Evolutionary conservation across 768 basidiomycete genomes (phyloP).

Genomic region (Podaxis sp.): DNA sequence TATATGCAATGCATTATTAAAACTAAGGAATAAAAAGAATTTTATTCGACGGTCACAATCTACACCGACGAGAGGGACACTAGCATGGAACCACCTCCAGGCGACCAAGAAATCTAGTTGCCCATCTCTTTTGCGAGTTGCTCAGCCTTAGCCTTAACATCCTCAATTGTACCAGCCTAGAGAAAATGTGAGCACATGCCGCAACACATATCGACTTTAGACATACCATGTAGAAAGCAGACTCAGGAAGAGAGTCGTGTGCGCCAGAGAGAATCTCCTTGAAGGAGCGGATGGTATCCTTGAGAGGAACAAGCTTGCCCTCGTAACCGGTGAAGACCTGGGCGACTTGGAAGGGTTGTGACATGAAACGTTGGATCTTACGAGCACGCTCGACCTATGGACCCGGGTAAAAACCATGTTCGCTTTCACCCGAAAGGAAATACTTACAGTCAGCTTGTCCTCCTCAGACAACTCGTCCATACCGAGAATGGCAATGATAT

Average conservation of each 20-base stretch:
- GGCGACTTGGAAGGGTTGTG: slow-evolving; percentile 99
- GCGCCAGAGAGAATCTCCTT: slow-evolving; percentile 91
- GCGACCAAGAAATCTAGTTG: slow-evolving; percentile 26
- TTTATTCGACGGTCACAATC: slow-evolving; percentile 16
- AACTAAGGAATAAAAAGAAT: slow-evolving; percentile 12
- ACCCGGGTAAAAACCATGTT: background rate
- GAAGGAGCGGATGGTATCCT: slow-evolving; percentile 96
- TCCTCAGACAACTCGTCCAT: slow-evolving; percentile 99
- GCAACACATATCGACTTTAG: background rate
- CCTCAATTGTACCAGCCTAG: slow-evolving; percentile 88
- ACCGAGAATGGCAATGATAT: slow-evolving; percentile 99
- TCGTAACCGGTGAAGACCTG: slow-evolving; percentile 99
- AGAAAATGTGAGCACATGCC: background rate
- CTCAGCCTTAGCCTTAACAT: slow-evolving; percentile 96
- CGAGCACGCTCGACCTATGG: slow-evolving; percentile 90
- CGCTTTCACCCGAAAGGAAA: background rate
- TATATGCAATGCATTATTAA: slow-evolving; percentile 10
- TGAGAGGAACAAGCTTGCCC: slow-evolving; percentile 93
- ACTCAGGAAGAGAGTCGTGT: slow-evolving; percentile 90
- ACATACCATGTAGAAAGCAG: slow-evolving; percentile 93
- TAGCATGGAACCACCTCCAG: slow-evolving; percentile 9
- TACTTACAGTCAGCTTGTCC: slow-evolving; percentile 92
- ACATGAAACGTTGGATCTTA: slow-evolving; percentile 99
- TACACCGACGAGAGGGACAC: slow-evolving; percentile 11
- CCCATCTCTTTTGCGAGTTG: slow-evolving; percentile 94